Percentiles rank a stretch among this genome's conserved stretches.
These are phyloP conservation scores for Scheffersomyces parashehatae DNA, from an alignment of 1,139 yeast species.

Conservation along the genomic window DNA sequence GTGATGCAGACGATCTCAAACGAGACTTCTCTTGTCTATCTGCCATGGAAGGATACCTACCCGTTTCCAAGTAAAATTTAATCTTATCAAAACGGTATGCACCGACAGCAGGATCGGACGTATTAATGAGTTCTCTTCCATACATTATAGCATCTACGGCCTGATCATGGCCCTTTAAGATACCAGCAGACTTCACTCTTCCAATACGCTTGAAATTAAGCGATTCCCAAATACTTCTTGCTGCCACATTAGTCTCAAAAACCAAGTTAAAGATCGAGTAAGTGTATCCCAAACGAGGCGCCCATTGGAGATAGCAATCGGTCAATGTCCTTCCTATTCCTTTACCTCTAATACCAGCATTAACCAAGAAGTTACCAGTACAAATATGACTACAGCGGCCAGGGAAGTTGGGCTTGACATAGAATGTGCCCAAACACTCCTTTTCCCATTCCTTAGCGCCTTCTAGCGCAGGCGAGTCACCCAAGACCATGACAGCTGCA, in stretches of 20 bases:
- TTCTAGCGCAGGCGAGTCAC: constrained; percentile 62
- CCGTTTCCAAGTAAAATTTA: constrained; percentile 76
- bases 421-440: constrained; percentile 84
- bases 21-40: constrained; percentile 84
- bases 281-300: constrained; percentile 83
- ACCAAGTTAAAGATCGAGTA: constrained; percentile 82
- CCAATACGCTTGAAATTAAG: constrained; percentile 79
- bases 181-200: constrained; percentile 79
- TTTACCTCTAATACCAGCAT: constrained; percentile 89
- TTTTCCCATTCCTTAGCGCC: constrained; percentile 80
- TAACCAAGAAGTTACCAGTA: constrained; percentile 84
- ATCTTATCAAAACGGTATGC: constrained; percentile 76
- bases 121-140: constrained; percentile 54
- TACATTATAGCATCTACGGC: constrained; percentile 83
- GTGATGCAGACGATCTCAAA: constrained; percentile 77
- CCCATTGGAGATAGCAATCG: constrained; percentile 87
- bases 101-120: constrained; percentile 51
- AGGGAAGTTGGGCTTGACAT: constrained; percentile 84
- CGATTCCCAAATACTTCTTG: constrained; percentile 77
- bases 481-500: constrained; percentile 84
- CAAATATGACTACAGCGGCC: constrained; percentile 94
- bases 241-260: constrained; percentile 84
- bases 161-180: constrained; percentile 76
- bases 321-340: constrained; percentile 87
- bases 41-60: constrained; percentile 80